Conservation (phyloP, 345 rosid species). For the Hibiscus syriacus region DNA sequence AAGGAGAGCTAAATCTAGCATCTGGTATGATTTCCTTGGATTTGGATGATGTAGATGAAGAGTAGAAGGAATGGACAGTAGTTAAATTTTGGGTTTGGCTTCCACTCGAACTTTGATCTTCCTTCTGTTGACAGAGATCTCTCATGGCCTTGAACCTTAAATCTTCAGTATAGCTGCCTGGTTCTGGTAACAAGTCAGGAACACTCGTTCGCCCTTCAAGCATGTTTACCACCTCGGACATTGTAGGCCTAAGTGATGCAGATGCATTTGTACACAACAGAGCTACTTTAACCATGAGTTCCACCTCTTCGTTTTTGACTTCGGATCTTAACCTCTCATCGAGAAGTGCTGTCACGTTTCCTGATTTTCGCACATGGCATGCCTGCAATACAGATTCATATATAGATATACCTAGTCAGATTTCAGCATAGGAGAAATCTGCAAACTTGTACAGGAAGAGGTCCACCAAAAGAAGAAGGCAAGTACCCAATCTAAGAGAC, state of each 20-base stretch:
- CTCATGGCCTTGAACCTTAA: conserved; percentile 30
- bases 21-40: background rate
- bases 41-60: conserved; percentile 16
- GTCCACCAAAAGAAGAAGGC: too few species aligned
- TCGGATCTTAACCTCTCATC: conserved; percentile 36
- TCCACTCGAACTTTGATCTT: conserved; percentile 16
- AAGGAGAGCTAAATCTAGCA: background rate
- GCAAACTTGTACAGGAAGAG: background rate
- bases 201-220: conserved; percentile 34
- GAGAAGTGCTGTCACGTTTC: conserved; percentile 31
- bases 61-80: conserved; percentile 11
- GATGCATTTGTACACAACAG: conserved; percentile 43
- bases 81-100: conserved; percentile 29
- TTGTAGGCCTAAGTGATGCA: conserved; percentile 38
- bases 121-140: conserved; percentile 26
- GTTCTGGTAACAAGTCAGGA: conserved; percentile 28
- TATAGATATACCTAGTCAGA: background rate
- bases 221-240: conserved; percentile 51
- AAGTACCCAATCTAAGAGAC: conserved; percentile 54
- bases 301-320: conserved; percentile 31
- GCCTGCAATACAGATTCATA: conserved; percentile 28
- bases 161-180: conserved; percentile 26
- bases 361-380: conserved; percentile 28
- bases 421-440: background rate
- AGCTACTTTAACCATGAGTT: conserved; percentile 35